phyloP scores from a whole-genome alignment of 129 eudicot genomes.

The Rutidosis leptorrhynchoides region DNA sequence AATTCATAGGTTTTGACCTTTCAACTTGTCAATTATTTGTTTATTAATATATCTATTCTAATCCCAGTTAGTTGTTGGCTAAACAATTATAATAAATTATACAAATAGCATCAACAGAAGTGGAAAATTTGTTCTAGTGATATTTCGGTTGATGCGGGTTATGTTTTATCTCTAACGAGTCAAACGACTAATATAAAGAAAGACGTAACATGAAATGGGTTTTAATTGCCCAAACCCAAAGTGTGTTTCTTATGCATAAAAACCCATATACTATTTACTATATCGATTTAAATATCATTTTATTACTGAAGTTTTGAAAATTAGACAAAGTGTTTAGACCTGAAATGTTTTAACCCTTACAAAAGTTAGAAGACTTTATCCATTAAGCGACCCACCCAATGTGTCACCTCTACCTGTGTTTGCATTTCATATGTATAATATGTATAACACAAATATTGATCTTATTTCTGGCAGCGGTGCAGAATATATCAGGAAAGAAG shows the following conservation, averaged over 20 bases:
- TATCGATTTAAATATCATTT: background rate
- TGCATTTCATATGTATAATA: conserved; percentile 21
- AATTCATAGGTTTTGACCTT: background rate
- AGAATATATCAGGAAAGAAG: conserved; percentile 82
- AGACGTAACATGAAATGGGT: background rate
- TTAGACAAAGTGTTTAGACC: background rate
- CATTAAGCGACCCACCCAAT: background rate
- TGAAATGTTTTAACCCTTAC: background rate
- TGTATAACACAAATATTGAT: background rate
- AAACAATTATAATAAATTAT: background rate
- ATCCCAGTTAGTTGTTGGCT: background rate
- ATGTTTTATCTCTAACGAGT: background rate
- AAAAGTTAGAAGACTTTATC: background rate
- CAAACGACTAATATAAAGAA: background rate
- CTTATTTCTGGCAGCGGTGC: conserved; percentile 75
- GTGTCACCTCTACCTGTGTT: background rate
- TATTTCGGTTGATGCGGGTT: background rate
- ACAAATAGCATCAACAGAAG: conserved; percentile 10
- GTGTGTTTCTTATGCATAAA: background rate
- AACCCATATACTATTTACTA: background rate
- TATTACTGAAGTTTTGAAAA: background rate
- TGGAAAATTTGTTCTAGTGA: background rate
- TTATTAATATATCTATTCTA: background rate
- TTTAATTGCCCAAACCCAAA: background rate
- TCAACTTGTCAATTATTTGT: too few species aligned